Percentiles rank a stretch among this genome's conserved stretches.
These are phyloP conservation scores for Phytophthora palmivora DNA, from an alignment of 352 stramenopile species.

Conservation along the genomic window DNA sequence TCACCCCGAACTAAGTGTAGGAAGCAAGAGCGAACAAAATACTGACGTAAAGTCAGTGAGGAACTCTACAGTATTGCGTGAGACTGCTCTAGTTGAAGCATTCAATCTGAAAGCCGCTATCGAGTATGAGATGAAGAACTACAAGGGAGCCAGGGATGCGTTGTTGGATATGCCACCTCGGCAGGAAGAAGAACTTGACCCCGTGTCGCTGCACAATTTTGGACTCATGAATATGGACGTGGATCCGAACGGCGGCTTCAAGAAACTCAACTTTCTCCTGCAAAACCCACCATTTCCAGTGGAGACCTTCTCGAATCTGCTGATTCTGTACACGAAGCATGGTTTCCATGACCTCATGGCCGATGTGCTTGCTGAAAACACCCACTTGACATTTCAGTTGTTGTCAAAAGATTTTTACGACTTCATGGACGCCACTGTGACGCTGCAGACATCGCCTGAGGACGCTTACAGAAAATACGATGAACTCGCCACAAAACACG, in stretches of 20 bases:
- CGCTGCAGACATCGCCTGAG: conserved; percentile 93
- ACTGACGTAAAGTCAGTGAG: conserved; percentile 90
- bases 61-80: conserved; percentile 92
- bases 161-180: conserved; percentile 93
- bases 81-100: conserved; percentile 94
- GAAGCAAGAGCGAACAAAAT: conserved; percentile 92
- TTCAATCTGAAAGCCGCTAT: conserved; percentile 97
- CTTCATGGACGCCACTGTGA: conserved; percentile 96
- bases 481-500: conserved; percentile 93
- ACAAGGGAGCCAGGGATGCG: conserved; percentile 84
- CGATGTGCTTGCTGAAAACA: conserved; percentile 95
- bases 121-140: conserved; percentile 95
- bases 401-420: conserved; percentile 95
- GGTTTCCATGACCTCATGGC: conserved; percentile 95
- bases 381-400: conserved; percentile 94
- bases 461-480: conserved; percentile 95
- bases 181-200: conserved; percentile 94
- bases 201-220: conserved; percentile 90
- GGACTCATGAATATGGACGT: conserved; percentile 95
- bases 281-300: conserved; percentile 94
- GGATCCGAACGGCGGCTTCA: conserved; percentile 93
- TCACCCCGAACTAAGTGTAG: conserved; percentile 93
- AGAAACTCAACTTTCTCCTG: conserved; percentile 97
- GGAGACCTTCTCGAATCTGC: conserved; percentile 96
- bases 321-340: conserved; percentile 96